phyloP scores from a whole-genome alignment of 495 filamentous ascomycete species.

The Halenospora varia region DNA sequence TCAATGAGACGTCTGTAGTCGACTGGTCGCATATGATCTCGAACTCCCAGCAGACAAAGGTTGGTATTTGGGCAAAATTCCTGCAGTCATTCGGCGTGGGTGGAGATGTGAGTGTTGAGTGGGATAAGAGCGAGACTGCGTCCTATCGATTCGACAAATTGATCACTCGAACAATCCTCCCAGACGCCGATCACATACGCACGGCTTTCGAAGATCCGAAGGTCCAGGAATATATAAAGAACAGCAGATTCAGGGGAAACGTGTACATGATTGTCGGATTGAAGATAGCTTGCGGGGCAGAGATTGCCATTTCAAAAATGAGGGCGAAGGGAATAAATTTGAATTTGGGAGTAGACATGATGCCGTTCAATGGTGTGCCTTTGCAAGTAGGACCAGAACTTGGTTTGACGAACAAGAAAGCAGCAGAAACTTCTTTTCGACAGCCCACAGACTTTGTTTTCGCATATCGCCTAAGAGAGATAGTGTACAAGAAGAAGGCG shows the following conservation, averaged over 20 bases:
- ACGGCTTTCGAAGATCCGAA: not conserved
- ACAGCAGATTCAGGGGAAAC: slow-evolving; percentile 5
- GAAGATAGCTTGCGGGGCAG: slow-evolving; percentile 21
- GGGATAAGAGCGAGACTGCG: not conserved
- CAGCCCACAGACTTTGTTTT: slow-evolving; percentile 15
- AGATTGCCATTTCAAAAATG: not conserved
- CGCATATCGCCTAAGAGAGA: slow-evolving; percentile 19
- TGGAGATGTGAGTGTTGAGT: slow-evolving; percentile 5
- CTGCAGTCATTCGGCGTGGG: slow-evolving; percentile 13
- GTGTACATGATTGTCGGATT: slow-evolving; percentile 25
- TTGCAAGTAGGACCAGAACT: slow-evolving; percentile 9
- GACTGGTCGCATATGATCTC: too few relatives aligned
- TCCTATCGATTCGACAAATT: not conserved
- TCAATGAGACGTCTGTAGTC: too few relatives aligned
- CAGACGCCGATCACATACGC: not conserved
- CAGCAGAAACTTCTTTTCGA: not conserved
- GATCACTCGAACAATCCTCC: not conserved
- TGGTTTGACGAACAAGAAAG: not conserved
- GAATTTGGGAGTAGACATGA: slow-evolving; percentile 16
- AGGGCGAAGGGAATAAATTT: slow-evolving; percentile 3
- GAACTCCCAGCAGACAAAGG: too few relatives aligned
- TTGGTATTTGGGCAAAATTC: slow-evolving; percentile 19
- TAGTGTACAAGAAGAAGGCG: slow-evolving; percentile 5
- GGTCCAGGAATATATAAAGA: slow-evolving; percentile 4
- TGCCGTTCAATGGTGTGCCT: slow-evolving; percentile 6